These are phyloP conservation scores for Posidonia oceanica DNA, from an alignment of 116 monocot species.

Conservation along the genomic window DNA sequence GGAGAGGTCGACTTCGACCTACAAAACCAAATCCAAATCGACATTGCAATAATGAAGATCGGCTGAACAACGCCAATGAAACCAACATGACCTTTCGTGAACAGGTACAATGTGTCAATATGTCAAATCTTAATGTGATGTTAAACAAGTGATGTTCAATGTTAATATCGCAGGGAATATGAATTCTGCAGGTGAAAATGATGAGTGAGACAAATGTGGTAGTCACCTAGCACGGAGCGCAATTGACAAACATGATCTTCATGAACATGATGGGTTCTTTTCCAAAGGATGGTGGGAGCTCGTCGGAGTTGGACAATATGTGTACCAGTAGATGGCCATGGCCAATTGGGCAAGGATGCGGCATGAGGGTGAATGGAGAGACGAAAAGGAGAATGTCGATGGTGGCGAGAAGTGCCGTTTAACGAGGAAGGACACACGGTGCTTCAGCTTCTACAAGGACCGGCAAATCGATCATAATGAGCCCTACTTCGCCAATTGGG, in stretches of 20 bases:
- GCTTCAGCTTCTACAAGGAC: constrained; percentile 41
- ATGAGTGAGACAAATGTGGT: constrained; percentile 31
- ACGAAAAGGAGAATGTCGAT: no score
- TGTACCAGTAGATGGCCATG: constrained; percentile 59
- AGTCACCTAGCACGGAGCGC: constrained; percentile 66
- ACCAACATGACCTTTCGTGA: no score
- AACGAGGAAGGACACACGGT: background rate
- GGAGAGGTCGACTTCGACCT: no score
- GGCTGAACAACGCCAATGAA: no score
- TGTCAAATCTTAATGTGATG: no score
- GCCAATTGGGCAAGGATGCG: constrained; percentile 48
- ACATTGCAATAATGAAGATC: no score
- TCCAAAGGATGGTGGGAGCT: constrained; percentile 70
- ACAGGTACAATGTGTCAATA: no score
- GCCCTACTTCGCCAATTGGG: constrained; percentile 33
- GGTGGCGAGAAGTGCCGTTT: no score
- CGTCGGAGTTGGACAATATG: constrained; percentile 63
- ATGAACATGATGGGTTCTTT: constrained; percentile 84
- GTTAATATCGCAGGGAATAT: no score
- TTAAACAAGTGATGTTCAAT: no score
- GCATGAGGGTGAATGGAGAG: constrained; percentile 54
- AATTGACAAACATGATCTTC: constrained; percentile 76
- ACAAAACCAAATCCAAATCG: no score
- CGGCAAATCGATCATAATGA: constrained; percentile 26
- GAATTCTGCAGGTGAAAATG: no score